Conservation (phyloP, 2,329 filamentous ascomycete species). For the Penicillium sp. region DNA sequence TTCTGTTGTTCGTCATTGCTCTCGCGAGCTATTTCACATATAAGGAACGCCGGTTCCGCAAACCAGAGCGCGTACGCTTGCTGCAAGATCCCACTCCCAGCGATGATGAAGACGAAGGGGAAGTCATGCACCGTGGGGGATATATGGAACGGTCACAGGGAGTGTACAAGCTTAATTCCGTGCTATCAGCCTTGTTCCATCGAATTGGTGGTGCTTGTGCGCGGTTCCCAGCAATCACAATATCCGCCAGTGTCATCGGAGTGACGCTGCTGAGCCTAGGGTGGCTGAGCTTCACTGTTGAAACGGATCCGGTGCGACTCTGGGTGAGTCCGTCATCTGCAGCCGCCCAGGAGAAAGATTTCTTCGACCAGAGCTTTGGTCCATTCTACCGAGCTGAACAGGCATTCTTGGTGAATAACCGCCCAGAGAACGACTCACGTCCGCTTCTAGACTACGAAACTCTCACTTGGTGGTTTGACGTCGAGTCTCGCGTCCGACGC, state of each 20-base stretch:
- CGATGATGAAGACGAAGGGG: constrained; percentile 92
- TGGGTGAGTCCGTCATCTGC: constrained; percentile 96
- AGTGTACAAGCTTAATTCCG: constrained; percentile 78
- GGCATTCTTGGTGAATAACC: constrained; percentile 89
- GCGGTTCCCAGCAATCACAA: constrained; percentile 79
- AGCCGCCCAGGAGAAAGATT: constrained; percentile 87
- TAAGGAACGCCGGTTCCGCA: constrained; percentile 67
- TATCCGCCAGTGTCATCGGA: constrained; percentile 68
- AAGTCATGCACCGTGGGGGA: constrained; percentile 71
- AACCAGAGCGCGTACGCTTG: constrained; percentile 78
- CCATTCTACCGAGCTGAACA: constrained; percentile 95
- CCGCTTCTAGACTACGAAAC: constrained; percentile 87
- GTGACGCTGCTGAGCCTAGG: constrained; percentile 79
- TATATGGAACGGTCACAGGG: constrained; percentile 75
- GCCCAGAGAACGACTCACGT: constrained; percentile 58
- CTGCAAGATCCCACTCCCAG: constrained; percentile 79
- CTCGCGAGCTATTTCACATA: constrained; percentile 74
- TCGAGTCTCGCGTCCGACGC: constrained; percentile 72
- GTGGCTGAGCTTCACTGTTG: constrained; percentile 84
- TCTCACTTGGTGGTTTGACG: constrained; percentile 86
- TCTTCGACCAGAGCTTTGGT: constrained; percentile 90
- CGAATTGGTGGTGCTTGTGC: constrained; percentile 77
- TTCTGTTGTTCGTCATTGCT: constrained; percentile 65
- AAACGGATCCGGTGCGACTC: constrained; percentile 82
- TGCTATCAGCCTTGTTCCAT: constrained; percentile 76